These are phyloP conservation scores for Rasamsonia emersonii DNA, from an alignment of 2,329 filamentous ascomycete genomes.

Conservation along the genomic window DNA sequence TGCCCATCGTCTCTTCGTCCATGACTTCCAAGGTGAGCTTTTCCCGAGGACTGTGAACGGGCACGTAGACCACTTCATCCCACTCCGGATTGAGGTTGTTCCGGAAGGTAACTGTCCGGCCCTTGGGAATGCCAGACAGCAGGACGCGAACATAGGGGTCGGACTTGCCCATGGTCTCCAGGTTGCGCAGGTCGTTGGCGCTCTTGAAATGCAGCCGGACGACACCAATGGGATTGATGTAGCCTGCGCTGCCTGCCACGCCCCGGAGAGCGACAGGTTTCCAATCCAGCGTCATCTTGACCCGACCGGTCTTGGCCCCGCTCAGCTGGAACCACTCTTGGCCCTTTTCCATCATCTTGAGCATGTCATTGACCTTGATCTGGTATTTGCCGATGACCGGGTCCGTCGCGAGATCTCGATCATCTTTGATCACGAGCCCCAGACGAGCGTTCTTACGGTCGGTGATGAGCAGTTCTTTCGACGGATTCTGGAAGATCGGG, in stretches of 20 bases:
- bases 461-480: constrained; percentile 90
- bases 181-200: constrained; percentile 75
- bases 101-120: constrained; percentile 85
- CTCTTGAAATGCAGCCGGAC: constrained; percentile 88
- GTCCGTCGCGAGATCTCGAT: constrained; percentile 74
- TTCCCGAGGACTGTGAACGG: constrained; percentile 76
- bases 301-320: constrained; percentile 71
- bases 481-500: constrained; percentile 87
- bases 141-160: constrained; percentile 88
- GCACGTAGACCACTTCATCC: constrained; percentile 92
- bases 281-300: constrained; percentile 89
- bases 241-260: constrained; percentile 68
- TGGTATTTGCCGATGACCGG: constrained; percentile 86
- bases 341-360: constrained; percentile 82
- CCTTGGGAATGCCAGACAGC: constrained; percentile 83
- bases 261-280: constrained; percentile 85
- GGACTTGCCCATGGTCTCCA: constrained; percentile 93
- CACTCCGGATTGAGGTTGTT: constrained; percentile 94
- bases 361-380: constrained; percentile 88
- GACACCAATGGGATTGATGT: constrained; percentile 87
- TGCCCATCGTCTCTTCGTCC: constrained; percentile 88
- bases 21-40: constrained; percentile 86
- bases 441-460: constrained; percentile 85
- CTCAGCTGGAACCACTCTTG: constrained; percentile 93
- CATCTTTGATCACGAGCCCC: constrained; percentile 89